Percentiles rank a stretch among this genome's conserved stretches.
phyloP scores from a whole-genome alignment of 1,284 basidiomycete genomes.

The Apiotrichum gamsii region DNA sequence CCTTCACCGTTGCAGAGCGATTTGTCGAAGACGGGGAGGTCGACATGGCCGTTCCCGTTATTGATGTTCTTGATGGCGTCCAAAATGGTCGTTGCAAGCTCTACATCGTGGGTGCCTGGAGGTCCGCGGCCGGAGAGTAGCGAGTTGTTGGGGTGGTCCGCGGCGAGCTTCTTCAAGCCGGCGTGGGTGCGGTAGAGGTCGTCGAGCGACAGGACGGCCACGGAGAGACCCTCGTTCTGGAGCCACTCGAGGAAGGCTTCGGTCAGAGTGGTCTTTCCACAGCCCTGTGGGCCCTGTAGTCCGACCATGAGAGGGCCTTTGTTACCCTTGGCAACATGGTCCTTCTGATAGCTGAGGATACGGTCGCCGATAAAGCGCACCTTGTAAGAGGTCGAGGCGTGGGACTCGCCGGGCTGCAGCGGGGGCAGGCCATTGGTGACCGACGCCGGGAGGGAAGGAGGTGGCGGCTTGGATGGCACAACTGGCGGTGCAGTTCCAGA shows the following conservation, averaged over 20 bases:
- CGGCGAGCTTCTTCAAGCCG: constrained; percentile 28
- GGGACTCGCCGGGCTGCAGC: constrained; percentile 21
- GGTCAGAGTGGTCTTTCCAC: constrained; percentile 38
- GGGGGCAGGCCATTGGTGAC: constrained; percentile 8
- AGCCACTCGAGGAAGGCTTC: constrained; percentile 27
- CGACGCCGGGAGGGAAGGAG: not conserved
- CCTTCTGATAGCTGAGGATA: constrained; percentile 22
- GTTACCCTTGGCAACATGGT: constrained; percentile 9
- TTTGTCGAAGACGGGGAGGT: constrained; percentile 75
- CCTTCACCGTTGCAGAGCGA: constrained; percentile 70
- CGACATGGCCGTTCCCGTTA: constrained; percentile 1
- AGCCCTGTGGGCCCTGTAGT: constrained; percentile 20
- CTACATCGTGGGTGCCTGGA: constrained; percentile 41
- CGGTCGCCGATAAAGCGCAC: constrained; percentile 32
- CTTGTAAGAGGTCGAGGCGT: constrained; percentile 36
- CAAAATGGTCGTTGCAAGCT: constrained; percentile 3
- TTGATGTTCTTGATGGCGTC: constrained; percentile 9
- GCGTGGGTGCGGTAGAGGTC: constrained; percentile 37
- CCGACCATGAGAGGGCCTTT: constrained; percentile 22
- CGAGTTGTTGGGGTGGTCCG: constrained; percentile 31
- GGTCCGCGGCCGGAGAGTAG: constrained; percentile 40
- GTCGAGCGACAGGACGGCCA: constrained; percentile 37
- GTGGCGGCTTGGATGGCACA: not conserved
- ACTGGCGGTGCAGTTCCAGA: no score
- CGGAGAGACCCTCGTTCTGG: constrained; percentile 12